Base-by-base conservation (phyloP, 306 rosid genomes). In the Rubus parviflorus region DNA sequence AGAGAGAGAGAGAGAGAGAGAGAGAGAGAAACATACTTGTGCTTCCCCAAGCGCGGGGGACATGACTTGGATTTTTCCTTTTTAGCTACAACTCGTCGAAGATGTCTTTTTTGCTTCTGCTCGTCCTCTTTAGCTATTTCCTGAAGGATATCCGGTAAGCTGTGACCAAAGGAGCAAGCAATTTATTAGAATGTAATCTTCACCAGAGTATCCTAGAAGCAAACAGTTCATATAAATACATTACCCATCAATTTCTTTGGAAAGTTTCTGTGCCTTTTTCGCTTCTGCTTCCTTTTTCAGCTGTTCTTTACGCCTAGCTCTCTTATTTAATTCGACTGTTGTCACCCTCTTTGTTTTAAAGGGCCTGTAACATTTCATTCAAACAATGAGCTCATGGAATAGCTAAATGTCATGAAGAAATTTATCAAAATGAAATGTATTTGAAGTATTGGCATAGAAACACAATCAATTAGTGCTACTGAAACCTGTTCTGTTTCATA, bases 191-290 rank as follows among this genome's bases (percentile, higher is more conserved):
- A 42, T 42, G 15, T 25, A 67, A 48, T 48, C 56, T 76, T 52
- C 52, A 51, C 72, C 54, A 46, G 37, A 41, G 60, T 49, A 42
- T 8, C 45, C 15, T 53, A 40, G 60, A 70, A 68, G 70, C 47
- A 64, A 64, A 47, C 38, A 38, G 70, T 51, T 23, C 20, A 60
- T 65, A 15, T 0, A 30, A 58, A 25, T 43, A 46, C 40, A 68
- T 83, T 83, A 92, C 97, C 94, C 76, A 81, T 96, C 98, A 86
- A 92, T 89, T 89, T 96, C 96, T 84, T 83, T 86, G 20, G 97
- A 86, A 57, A 92, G 78, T 38, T 73, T 84, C 80, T 82, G 52
- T 62, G 80, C n/a, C 87, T 85, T 88, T 81, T 77, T 86, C 7
- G 78, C 78, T 78, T 88, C 89, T 15, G 81, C 84, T 80, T 89